A percentile compares a stretch with the other conserved stretches of the same genome.
Evolutionary conservation across 305 asterid species (phyloP).

Genomic region (Fraxinus baroniana): DNA sequence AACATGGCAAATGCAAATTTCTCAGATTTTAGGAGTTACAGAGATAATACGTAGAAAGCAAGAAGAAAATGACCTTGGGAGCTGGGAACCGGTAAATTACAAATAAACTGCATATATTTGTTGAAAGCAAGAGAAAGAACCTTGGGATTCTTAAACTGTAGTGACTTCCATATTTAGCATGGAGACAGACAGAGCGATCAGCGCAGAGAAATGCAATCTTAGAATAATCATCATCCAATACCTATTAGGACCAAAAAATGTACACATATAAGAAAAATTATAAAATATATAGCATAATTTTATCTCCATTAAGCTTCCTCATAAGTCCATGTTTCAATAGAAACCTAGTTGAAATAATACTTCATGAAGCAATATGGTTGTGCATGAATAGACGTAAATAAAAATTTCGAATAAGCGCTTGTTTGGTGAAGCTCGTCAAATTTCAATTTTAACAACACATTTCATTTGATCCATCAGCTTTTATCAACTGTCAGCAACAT

Average conservation of each 20-base stretch:
- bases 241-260: constrained; percentile 38
- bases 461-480: background rate
- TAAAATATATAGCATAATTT: background rate
- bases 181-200: constrained; percentile 90
- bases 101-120: constrained; percentile 6
- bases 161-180: constrained; percentile 95
- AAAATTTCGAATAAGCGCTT: background rate
- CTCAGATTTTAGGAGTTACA: background rate
- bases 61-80: background rate
- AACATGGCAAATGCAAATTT: background rate
- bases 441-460: background rate
- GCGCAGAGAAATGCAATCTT: constrained; percentile 93
- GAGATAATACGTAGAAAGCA: background rate
- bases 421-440: background rate
- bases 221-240: constrained; percentile 86
- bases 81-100: constrained; percentile 1
- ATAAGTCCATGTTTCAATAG: background rate
- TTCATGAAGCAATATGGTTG: background rate
- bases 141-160: constrained; percentile 90
- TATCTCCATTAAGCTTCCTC: background rate
- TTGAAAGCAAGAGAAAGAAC: constrained; percentile 31
- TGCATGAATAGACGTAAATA: background rate
- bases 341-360: background rate
- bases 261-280: background rate
- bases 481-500: background rate